A percentile compares a stretch with the other conserved stretches of the same genome.
These are phyloP conservation scores for Populus hybrid DNA, from an alignment of 441 rosid species.

Conservation along the genomic window DNA sequence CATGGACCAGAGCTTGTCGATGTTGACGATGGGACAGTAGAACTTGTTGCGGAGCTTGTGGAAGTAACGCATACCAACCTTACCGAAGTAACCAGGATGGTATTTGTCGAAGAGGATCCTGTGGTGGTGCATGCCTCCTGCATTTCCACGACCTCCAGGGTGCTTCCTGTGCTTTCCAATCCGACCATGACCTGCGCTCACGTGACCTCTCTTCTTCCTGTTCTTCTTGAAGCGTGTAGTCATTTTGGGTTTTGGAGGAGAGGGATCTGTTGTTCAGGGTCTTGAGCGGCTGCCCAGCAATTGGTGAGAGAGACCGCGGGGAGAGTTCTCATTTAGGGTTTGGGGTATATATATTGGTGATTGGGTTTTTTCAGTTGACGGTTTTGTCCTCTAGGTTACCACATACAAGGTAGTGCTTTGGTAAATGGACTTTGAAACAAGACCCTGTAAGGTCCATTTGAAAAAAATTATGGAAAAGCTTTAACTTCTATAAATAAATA, in stretches of 20 bases:
- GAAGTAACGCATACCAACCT: constrained; percentile 87
- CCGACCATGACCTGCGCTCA: constrained; percentile 87
- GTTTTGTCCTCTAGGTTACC: constrained; percentile 18
- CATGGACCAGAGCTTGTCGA: constrained; percentile 82
- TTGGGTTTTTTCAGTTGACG: constrained; percentile 2
- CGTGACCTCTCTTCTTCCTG: constrained; percentile 91
- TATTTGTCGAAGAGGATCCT: constrained; percentile 88
- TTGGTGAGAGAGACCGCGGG: too few species aligned
- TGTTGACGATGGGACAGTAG: constrained; percentile 69
- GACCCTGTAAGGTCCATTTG: too few species aligned
- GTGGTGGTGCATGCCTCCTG: constrained; percentile 93
- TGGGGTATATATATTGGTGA: constrained; percentile 13
- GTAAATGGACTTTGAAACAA: too few species aligned
- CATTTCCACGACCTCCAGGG: constrained; percentile 85
- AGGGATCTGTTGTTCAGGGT: constrained; percentile 6
- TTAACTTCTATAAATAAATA: too few species aligned
- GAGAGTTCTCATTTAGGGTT: constrained; percentile 7
- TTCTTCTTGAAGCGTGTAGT: constrained; percentile 79
- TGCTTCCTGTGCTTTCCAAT: constrained; percentile 88
- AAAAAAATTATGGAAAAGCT: too few species aligned
- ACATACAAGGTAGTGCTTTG: too few species aligned
- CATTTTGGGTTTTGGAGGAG: constrained; percentile 31
- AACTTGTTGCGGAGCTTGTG: constrained; percentile 84
- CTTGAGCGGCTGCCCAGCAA: constrained; percentile 11
- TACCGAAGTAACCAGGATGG: constrained; percentile 88